phyloP scores from a whole-genome alignment of 441 rosid genomes.

The Bruguiera hainesii region DNA sequence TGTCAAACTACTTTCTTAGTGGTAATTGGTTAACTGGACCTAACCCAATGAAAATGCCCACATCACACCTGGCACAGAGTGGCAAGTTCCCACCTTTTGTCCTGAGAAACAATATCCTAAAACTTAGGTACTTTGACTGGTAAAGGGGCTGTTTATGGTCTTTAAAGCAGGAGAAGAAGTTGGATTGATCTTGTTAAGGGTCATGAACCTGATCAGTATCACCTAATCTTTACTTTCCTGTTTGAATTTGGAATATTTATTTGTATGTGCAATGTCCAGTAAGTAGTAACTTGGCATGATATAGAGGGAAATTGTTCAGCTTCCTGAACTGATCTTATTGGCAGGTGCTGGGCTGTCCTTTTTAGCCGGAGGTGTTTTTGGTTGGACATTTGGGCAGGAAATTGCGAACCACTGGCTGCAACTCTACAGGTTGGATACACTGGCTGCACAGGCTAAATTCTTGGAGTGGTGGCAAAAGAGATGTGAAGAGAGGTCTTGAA shows the following conservation, averaged over 20 bases:
- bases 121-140: too few species aligned
- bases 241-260: not conserved
- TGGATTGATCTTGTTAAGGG: too few species aligned
- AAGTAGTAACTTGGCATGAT: not conserved
- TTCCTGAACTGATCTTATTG: not conserved
- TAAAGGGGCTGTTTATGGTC: too few species aligned
- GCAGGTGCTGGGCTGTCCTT: slow-evolving; percentile 84
- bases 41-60: too few species aligned
- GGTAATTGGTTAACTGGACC: too few species aligned
- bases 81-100: too few species aligned
- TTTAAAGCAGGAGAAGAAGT: too few species aligned
- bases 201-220: too few species aligned
- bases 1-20: too few species aligned
- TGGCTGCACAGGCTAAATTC: slow-evolving; percentile 81
- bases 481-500: slow-evolving; percentile 24
- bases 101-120: too few species aligned
- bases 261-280: not conserved
- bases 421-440: slow-evolving; percentile 79
- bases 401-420: slow-evolving; percentile 65
- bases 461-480: slow-evolving; percentile 88
- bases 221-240: too few species aligned
- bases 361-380: slow-evolving; percentile 76
- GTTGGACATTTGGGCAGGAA: slow-evolving; percentile 87
- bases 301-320: not conserved
- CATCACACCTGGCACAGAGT: too few species aligned